A percentile compares a stretch with the other conserved stretches of the same genome.
phyloP scores from a whole-genome alignment of 306 rosid genomes.

The Canavalia ensiformis region DNA sequence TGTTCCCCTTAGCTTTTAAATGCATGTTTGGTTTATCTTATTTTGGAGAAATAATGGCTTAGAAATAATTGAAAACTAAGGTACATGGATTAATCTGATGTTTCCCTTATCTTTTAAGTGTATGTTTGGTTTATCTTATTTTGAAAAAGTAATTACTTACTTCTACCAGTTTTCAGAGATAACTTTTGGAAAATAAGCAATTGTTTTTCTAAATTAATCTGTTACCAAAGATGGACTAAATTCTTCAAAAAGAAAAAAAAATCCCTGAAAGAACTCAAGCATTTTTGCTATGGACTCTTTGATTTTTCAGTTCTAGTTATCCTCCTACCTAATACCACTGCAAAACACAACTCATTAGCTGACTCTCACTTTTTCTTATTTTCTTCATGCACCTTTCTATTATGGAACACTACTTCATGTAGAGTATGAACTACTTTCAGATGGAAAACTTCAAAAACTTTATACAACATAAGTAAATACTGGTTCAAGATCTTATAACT shows the following conservation, averaged over 20 bases:
- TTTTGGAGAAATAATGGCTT: too few relatives aligned
- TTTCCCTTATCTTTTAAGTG: too few relatives aligned
- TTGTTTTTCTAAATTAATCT: too few relatives aligned
- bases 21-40: too few relatives aligned
- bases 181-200: too few relatives aligned
- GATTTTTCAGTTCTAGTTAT: not conserved
- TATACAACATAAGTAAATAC: not conserved
- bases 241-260: not conserved
- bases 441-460: constrained; percentile 9
- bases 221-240: too few relatives aligned
- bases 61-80: too few relatives aligned
- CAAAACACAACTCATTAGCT: not conserved
- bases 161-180: too few relatives aligned
- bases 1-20: not conserved
- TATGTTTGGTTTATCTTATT: too few relatives aligned
- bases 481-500: not conserved
- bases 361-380: constrained; percentile 10
- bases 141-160: too few relatives aligned
- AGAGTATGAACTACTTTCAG: not conserved
- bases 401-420: not conserved
- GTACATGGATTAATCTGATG: too few relatives aligned
- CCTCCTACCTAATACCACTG: not conserved
- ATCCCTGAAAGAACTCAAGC: not conserved
- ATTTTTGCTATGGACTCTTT: constrained; percentile 1
- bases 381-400: constrained; percentile 8